These are phyloP conservation scores for Nigrospora oryzae DNA, from an alignment of 2,329 filamentous ascomycete genomes.

Conservation along the genomic window DNA sequence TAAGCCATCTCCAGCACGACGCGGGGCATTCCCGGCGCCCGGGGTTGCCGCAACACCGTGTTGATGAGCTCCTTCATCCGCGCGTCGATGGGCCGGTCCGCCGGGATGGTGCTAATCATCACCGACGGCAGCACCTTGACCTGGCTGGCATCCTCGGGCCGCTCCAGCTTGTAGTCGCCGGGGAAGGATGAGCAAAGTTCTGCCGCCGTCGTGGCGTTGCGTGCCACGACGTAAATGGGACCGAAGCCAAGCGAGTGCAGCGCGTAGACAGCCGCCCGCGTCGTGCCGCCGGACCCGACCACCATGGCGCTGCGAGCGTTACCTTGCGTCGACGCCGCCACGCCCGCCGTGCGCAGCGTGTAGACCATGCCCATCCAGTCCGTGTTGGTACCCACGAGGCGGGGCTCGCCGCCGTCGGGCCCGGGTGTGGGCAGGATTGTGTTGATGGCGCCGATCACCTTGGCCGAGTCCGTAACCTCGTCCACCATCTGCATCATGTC, in stretches of 20 bases:
- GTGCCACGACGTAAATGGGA: slow-evolving; percentile 81
- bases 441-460: slow-evolving; percentile 85
- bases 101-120: slow-evolving; percentile 85
- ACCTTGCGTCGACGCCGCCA: slow-evolving; percentile 30
- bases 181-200: slow-evolving; percentile 67
- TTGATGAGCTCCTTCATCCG: slow-evolving; percentile 58
- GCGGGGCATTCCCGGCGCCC: slow-evolving; percentile 28
- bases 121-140: slow-evolving; percentile 51
- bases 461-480: slow-evolving; percentile 68
- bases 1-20: slow-evolving; percentile 94
- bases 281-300: slow-evolving; percentile 85
- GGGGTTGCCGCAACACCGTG: slow-evolving; percentile 36
- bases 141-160: slow-evolving; percentile 41
- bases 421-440: slow-evolving; percentile 63
- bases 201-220: slow-evolving; percentile 60
- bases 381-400: slow-evolving; percentile 81
- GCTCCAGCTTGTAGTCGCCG: slow-evolving; percentile 57
- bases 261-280: slow-evolving; percentile 83
- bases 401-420: slow-evolving; percentile 25
- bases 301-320: slow-evolving; percentile 58
- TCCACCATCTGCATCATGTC: slow-evolving; percentile 79
- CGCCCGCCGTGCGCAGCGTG: slow-evolving; percentile 62
- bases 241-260: slow-evolving; percentile 75
- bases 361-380: slow-evolving; percentile 91
- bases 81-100: slow-evolving; percentile 72